Percentiles rank a stretch among this genome's conserved stretches.
Evolutionary conservation across 1,284 basidiomycete species (phyloP).

Genomic region (Gymnopus androsaceus): DNA sequence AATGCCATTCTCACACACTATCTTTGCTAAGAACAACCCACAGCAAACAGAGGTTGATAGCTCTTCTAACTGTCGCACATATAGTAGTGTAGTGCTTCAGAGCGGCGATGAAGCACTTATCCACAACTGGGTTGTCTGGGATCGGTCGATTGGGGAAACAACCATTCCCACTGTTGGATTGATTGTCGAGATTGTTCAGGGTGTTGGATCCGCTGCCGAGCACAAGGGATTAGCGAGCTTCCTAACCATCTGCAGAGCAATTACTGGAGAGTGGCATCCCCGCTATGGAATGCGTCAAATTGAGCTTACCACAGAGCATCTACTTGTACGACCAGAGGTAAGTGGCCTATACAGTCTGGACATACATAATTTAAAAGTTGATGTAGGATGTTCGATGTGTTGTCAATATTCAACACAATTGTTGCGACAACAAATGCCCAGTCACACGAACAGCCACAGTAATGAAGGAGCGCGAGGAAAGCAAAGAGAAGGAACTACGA

Average conservation of each 20-base stretch:
- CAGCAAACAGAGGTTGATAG: neutral
- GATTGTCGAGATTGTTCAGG: neutral
- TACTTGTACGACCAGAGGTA: neutral
- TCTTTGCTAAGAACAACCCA: neutral
- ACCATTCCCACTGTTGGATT: neutral
- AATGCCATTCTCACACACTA: neutral
- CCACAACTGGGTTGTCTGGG: neutral
- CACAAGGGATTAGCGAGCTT: neutral
- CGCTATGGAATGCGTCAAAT: neutral
- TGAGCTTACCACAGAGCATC: neutral
- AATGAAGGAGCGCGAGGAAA: constrained; percentile 17
- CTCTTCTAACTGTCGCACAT: neutral
- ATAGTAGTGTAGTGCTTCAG: neutral
- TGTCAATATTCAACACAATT: constrained; percentile 23
- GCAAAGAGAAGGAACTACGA: constrained; percentile 1
- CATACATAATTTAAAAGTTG: neutral
- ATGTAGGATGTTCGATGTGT: constrained; percentile 18
- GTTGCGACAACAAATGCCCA: constrained; percentile 17
- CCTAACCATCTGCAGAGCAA: neutral
- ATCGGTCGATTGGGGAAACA: neutral
- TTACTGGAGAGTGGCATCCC: neutral
- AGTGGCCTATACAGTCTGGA: neutral
- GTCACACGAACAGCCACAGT: neutral
- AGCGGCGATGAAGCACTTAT: neutral
- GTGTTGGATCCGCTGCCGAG: neutral